A percentile compares a stretch with the other conserved stretches of the same genome.
Evolutionary conservation across 1,139 yeast genomes (phyloP).

Genomic region (Tardiomyces depauwii): DNA sequence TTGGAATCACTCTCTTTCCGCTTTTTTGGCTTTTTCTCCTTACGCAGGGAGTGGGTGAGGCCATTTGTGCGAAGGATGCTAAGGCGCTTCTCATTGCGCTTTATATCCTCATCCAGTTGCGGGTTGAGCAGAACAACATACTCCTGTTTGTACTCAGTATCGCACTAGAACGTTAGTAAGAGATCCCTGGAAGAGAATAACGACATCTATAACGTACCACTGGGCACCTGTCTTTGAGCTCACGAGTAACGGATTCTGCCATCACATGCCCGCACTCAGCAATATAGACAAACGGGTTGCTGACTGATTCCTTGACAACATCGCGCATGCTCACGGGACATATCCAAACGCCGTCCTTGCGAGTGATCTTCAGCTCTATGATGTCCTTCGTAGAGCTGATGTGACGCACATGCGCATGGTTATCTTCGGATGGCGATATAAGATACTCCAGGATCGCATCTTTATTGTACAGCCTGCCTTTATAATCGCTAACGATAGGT

Average conservation of each 20-base stretch:
- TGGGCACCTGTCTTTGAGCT: conserved; percentile 28
- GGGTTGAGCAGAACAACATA: conserved; percentile 33
- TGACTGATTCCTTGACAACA: conserved; percentile 23
- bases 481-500: conserved; percentile 61
- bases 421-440: conserved; percentile 24
- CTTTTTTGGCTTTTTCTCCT: conserved; percentile 25
- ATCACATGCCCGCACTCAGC: conserved; percentile 47
- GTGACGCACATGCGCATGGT: conserved; percentile 28
- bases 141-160: conserved; percentile 17
- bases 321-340: conserved; percentile 44
- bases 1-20: conserved; percentile 7
- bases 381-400: conserved; percentile 40
- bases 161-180: conserved; percentile 22
- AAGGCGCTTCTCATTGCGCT: conserved; percentile 28
- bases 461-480: conserved; percentile 60
- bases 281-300: conserved; percentile 34
- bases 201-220: conserved; percentile 4
- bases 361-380: conserved; percentile 32
- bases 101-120: conserved; percentile 18
- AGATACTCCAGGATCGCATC: conserved; percentile 53
- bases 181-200: background rate
- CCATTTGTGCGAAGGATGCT: conserved; percentile 24
- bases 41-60: conserved; percentile 40
- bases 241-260: conserved; percentile 17
- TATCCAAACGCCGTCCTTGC: conserved; percentile 26